Percentiles rank a stretch among this genome's conserved stretches.
These are phyloP conservation scores for Paramecium bursaria DNA, from an alignment of 73 alveolate genomes.

Conservation along the genomic window DNA sequence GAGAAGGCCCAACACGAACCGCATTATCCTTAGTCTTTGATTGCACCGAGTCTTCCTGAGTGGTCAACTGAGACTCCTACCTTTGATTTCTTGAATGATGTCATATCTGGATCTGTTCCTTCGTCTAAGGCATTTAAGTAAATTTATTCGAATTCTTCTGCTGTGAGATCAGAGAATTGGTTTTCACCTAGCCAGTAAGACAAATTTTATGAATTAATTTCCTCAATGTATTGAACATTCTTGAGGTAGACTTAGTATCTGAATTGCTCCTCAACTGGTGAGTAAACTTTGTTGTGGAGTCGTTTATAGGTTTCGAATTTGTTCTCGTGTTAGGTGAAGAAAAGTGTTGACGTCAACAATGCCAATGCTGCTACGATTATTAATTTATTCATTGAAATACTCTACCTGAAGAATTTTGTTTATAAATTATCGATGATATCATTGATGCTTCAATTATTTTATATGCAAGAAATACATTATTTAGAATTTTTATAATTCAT, in stretches of 20 bases:
- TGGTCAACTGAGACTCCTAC: background rate
- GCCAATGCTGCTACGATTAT: too few relatives aligned
- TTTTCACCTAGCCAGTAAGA: slow-evolving; percentile 70
- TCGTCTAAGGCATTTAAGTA: slow-evolving; percentile 23
- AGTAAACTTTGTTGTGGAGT: too few relatives aligned
- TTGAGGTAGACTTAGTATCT: slow-evolving; percentile 23
- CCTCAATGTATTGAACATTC: background rate
- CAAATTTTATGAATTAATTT: background rate
- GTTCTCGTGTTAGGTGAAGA: too few relatives aligned
- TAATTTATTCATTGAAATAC: too few relatives aligned
- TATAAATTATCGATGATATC: too few relatives aligned
- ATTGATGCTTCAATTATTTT: too few relatives aligned
- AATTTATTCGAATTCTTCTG: slow-evolving; percentile 51
- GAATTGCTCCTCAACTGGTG: slow-evolving; percentile 40
- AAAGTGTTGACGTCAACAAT: too few relatives aligned
- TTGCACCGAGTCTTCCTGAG: slow-evolving; percentile 67
- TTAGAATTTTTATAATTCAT: too few relatives aligned
- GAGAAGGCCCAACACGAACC: slow-evolving; percentile 78
- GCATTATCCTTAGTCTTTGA: slow-evolving; percentile 72
- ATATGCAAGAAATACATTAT: too few relatives aligned
- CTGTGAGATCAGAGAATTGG: slow-evolving; percentile 70
- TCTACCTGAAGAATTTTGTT: too few relatives aligned
- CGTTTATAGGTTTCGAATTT: too few relatives aligned
- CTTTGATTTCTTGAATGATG: slow-evolving; percentile 15
- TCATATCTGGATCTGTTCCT: background rate